These are phyloP conservation scores for Craterostigma plantagineum DNA, from an alignment of 257 asterid genomes.

Conservation along the genomic window DNA sequence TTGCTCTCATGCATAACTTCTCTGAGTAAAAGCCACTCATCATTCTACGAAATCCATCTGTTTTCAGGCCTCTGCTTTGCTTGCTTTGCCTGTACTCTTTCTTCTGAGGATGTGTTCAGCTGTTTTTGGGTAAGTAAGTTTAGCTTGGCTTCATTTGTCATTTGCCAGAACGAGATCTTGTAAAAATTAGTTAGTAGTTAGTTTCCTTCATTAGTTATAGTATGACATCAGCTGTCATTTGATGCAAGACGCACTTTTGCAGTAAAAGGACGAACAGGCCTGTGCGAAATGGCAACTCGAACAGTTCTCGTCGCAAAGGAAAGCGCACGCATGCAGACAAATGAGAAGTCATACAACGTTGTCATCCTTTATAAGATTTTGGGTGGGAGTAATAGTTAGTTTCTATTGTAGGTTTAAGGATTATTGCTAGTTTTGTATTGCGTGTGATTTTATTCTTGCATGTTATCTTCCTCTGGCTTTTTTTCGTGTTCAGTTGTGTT, in stretches of 20 bases:
- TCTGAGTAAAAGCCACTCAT: neutral
- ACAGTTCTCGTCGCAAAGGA: conserved; percentile 24
- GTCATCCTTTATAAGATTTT: too few species aligned
- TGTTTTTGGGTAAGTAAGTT: conserved; percentile 20
- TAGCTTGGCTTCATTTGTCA: too few species aligned
- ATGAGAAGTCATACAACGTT: conserved; percentile 3
- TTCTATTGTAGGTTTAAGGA: too few species aligned
- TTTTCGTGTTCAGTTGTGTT: too few species aligned
- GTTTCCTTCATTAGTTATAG: too few species aligned
- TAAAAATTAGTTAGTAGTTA: too few species aligned
- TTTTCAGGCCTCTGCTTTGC: conserved; percentile 33
- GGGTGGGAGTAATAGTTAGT: too few species aligned
- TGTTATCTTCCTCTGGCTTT: too few species aligned
- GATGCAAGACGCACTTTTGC: conserved; percentile 3
- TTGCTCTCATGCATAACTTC: conserved; percentile 2
- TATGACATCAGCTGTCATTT: too few species aligned
- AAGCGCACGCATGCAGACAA: conserved; percentile 27
- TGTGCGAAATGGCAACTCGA: conserved; percentile 11
- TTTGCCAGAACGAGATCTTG: too few species aligned
- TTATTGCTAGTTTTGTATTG: too few species aligned
- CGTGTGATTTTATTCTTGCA: too few species aligned
- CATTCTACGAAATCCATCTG: neutral
- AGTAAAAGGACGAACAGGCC: conserved; percentile 20
- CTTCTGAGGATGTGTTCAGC: conserved; percentile 21
- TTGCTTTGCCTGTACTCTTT: conserved; percentile 27